phyloP scores from a whole-genome alignment of 345 rosid species.

The Populus pruinosa region DNA sequence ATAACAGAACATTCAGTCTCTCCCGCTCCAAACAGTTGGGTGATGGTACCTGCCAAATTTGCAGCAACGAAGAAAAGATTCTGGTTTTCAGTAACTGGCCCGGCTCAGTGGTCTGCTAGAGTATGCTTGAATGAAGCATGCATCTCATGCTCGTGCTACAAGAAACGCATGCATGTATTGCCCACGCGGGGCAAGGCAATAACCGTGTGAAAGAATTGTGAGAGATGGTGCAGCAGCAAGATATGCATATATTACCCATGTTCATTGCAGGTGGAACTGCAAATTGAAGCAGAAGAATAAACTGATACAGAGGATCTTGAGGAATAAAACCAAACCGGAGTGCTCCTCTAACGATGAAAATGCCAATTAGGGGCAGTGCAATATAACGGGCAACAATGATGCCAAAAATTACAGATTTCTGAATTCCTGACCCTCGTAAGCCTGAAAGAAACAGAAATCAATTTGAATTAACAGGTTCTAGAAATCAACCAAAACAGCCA shows the following conservation, averaged over 20 bases:
- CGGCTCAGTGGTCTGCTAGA: too few relatives aligned
- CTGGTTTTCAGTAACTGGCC: too few relatives aligned
- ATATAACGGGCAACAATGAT: slow-evolving; percentile 49
- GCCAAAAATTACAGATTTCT: slow-evolving; percentile 39
- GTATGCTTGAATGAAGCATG: too few relatives aligned
- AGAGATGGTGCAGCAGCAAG: background rate
- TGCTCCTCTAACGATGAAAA: slow-evolving; percentile 44
- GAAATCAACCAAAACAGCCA: background rate
- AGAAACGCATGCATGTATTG: too few relatives aligned
- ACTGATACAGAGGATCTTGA: slow-evolving; percentile 56
- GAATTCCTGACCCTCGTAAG: slow-evolving; percentile 42
- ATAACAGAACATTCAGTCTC: slow-evolving; percentile 69
- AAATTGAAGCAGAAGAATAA: slow-evolving; percentile 63
- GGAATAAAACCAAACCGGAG: slow-evolving; percentile 43
- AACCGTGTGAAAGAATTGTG: too few relatives aligned
- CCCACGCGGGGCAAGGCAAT: too few relatives aligned
- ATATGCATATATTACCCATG: slow-evolving; percentile 23
- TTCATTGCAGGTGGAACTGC: slow-evolving; percentile 69
- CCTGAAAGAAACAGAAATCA: slow-evolving; percentile 30
- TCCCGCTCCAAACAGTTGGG: slow-evolving; percentile 59
- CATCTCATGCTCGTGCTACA: too few relatives aligned
- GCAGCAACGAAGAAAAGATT: background rate
- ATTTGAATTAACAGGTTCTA: background rate
- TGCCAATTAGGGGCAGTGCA: slow-evolving; percentile 55
- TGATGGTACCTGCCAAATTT: slow-evolving; percentile 50